These are phyloP conservation scores for Mallotus nudiflorus DNA, from an alignment of 345 rosid species.

Conservation along the genomic window DNA sequence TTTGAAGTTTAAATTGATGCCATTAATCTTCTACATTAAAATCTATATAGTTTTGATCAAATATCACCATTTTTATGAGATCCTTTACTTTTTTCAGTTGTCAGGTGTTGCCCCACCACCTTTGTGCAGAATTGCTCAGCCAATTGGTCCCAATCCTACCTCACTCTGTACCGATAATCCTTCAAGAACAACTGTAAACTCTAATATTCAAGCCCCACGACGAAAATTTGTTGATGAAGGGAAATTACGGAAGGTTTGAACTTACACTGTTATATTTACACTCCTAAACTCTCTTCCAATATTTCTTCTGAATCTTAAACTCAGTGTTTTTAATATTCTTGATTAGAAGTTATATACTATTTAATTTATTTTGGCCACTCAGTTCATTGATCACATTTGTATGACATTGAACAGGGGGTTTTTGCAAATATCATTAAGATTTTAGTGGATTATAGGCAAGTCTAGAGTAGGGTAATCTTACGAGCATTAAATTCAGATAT, in stretches of 20 bases:
- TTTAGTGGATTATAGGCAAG: not conserved
- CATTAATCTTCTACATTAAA: not conserved
- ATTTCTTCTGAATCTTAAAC: not conserved
- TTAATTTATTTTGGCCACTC: not conserved
- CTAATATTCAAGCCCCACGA: slow-evolving; percentile 91
- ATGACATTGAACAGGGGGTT: not conserved
- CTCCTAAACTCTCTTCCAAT: slow-evolving; percentile 7
- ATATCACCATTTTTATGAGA: slow-evolving; percentile 5
- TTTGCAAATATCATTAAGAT: not conserved
- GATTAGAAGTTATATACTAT: too few relatives aligned
- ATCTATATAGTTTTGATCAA: too few relatives aligned
- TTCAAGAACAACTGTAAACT: slow-evolving; percentile 68
- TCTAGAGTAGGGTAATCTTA: not conserved
- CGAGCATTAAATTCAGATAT: not conserved
- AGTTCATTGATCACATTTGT: not conserved
- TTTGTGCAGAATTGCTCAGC: slow-evolving; percentile 70
- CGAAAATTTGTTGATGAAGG: slow-evolving; percentile 99
- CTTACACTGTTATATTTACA: not conserved
- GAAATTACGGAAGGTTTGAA: slow-evolving; percentile 82
- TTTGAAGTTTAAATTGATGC: not conserved
- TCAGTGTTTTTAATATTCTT: not conserved
- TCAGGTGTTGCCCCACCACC: slow-evolving; percentile 93
- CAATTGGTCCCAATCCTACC: slow-evolving; percentile 60
- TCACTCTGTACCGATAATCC: slow-evolving; percentile 55
- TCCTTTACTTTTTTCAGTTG: slow-evolving; percentile 52